These are phyloP conservation scores for Sapria himalayana DNA, from an alignment of 345 rosid genomes.

Conservation along the genomic window DNA sequence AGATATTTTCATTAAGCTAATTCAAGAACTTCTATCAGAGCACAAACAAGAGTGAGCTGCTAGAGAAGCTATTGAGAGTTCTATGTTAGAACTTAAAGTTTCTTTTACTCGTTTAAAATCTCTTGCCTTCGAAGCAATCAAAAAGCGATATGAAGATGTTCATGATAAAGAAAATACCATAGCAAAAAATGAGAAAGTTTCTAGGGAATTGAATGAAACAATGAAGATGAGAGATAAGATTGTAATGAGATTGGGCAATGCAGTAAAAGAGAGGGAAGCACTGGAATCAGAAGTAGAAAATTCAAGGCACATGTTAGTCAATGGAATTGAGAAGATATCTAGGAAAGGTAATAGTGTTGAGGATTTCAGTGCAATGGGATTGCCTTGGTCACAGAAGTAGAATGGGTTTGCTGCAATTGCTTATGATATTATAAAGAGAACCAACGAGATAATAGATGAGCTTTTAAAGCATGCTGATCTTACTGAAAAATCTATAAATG, in stretches of 20 bases:
- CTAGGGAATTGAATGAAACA: conserved; percentile 28
- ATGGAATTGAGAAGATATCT: conserved; percentile 86
- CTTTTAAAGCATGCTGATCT: conserved; percentile 51
- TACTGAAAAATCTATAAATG: conserved; percentile 47
- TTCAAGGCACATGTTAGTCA: conserved; percentile 68
- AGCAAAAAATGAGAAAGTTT: conserved; percentile 21
- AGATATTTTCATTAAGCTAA: conserved; percentile 24
- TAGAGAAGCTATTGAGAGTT: conserved; percentile 53
- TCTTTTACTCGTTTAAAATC: conserved; percentile 49
- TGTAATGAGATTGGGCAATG: conserved; percentile 39
- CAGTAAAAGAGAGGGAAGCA: conserved; percentile 33
- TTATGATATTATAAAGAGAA: conserved; percentile 77
- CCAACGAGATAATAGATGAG: conserved; percentile 90
- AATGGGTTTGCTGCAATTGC: conserved; percentile 59
- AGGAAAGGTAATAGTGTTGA: conserved; percentile 60
- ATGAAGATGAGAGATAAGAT: conserved; percentile 35
- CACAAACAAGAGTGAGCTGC: conserved; percentile 79
- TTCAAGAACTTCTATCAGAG: conserved; percentile 49
- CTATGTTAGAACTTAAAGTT: conserved; percentile 41
- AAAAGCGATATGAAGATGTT: conserved; percentile 61
- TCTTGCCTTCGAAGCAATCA: conserved; percentile 67
- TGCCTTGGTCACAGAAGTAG: conserved; percentile 72
- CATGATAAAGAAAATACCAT: conserved; percentile 43
- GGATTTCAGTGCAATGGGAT: conserved; percentile 49
- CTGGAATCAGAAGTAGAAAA: conserved; percentile 59